These are phyloP conservation scores for Obba rivulosa DNA, from an alignment of 768 basidiomycete genomes.

Conservation along the genomic window DNA sequence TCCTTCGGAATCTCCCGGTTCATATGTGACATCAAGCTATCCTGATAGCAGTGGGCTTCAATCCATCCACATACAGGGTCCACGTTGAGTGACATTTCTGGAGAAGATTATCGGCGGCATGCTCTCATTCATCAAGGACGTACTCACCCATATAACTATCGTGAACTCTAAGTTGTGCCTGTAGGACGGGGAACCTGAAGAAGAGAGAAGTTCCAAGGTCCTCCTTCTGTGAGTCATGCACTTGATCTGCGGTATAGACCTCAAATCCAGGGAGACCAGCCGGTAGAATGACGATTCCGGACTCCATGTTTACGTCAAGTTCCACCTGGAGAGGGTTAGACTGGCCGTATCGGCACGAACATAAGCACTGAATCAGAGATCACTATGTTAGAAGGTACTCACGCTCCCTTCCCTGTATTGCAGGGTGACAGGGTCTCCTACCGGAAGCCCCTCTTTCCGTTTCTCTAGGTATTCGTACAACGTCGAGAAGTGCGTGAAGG, in stretches of 20 bases:
- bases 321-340: slow-evolving; percentile 80
- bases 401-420: slow-evolving; percentile 83
- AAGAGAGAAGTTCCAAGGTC: slow-evolving; percentile 51
- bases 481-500: slow-evolving; percentile 90
- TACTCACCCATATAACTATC: slow-evolving; percentile 83
- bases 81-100: slow-evolving; percentile 78
- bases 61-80: slow-evolving; percentile 53
- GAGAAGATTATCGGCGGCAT: background rate
- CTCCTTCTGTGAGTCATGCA: slow-evolving; percentile 20
- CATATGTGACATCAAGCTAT: slow-evolving; percentile 10
- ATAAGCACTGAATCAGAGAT: background rate
- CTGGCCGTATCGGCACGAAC: slow-evolving; percentile 31
- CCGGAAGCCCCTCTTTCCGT: slow-evolving; percentile 45
- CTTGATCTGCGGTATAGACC: slow-evolving; percentile 19
- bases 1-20: slow-evolving; percentile 19
- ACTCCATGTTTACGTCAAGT: slow-evolving; percentile 46
- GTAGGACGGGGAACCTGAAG: slow-evolving; percentile 60
- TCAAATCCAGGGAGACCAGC: slow-evolving; percentile 64
- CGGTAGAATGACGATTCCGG: slow-evolving; percentile 57
- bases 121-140: background rate
- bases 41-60: slow-evolving; percentile 40
- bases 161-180: slow-evolving; percentile 72
- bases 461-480: slow-evolving; percentile 80
- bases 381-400: slow-evolving; percentile 13
- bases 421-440: slow-evolving; percentile 76